A percentile compares a stretch with the other conserved stretches of the same genome.
Conservation (phyloP, 179 eudicot genomes). For the Gypsophila paniculata region DNA sequence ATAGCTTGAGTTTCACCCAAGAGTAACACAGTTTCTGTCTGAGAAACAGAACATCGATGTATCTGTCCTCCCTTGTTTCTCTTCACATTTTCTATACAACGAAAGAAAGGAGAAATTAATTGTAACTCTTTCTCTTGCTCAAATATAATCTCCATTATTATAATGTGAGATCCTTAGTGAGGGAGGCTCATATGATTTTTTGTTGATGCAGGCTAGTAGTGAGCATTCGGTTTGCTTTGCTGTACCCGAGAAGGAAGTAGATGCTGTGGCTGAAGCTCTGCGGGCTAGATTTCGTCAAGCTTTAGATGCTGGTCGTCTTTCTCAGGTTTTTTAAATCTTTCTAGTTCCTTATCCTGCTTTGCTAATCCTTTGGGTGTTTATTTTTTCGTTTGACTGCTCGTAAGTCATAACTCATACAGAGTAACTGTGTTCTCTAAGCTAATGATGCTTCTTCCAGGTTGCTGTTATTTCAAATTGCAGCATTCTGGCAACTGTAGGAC, state of each 20-base stretch:
- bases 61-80: background rate
- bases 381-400: background rate
- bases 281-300: constrained; percentile 83
- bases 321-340: constrained; percentile 53
- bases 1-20: background rate
- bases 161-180: background rate
- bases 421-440: constrained; percentile 1
- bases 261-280: constrained; percentile 79
- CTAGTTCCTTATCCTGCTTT: background rate
- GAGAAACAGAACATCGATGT: background rate
- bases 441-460: constrained; percentile 49
- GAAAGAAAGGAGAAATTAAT: background rate
- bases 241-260: constrained; percentile 94
- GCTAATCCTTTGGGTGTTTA: background rate
- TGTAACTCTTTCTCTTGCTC: background rate
- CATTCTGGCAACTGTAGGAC: constrained; percentile 97
- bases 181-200: constrained; percentile 14
- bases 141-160: background rate
- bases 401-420: no score
- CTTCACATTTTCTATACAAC: background rate
- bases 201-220: constrained; percentile 79
- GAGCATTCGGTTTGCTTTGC: constrained; percentile 99
- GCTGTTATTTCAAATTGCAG: constrained; percentile 86
- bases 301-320: constrained; percentile 88
- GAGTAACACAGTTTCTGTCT: background rate